Percentiles rank a stretch among this genome's conserved stretches.
Conservation (phyloP, 164 flowering plant species). For the Vitis rupestris region DNA sequence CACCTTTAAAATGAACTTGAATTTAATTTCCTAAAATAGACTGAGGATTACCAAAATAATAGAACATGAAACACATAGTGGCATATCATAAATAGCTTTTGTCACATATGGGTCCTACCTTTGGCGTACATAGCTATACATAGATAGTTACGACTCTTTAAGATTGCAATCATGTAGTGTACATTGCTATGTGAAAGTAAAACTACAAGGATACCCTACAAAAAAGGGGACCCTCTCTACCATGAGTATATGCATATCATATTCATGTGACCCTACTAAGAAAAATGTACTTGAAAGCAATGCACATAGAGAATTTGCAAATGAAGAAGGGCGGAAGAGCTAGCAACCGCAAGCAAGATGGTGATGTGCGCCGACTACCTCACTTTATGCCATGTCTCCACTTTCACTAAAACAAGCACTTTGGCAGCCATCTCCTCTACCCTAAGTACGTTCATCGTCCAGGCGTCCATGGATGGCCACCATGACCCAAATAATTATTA, state of each 20-base stretch:
- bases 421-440: conserved; percentile 1
- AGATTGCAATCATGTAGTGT: not conserved
- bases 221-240: not conserved
- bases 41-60: too few relatives aligned
- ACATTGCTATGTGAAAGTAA: not conserved
- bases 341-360: not conserved
- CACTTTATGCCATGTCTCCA: conserved; percentile 21
- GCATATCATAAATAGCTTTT: not conserved
- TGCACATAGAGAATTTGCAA: not conserved
- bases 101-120: not conserved
- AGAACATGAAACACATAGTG: too few relatives aligned
- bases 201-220: too few relatives aligned
- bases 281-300: conserved; percentile 3
- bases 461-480: conserved; percentile 7
- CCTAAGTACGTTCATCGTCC: conserved; percentile 11
- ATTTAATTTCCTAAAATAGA: too few relatives aligned
- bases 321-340: not conserved
- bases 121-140: not conserved
- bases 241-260: not conserved
- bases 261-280: not conserved
- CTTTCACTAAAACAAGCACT: conserved; percentile 20
- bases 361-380: conserved; percentile 18
- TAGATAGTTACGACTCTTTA: not conserved
- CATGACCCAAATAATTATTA: not conserved
- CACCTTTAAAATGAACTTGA: too few relatives aligned